A percentile compares a stretch with the other conserved stretches of the same genome.
Evolutionary conservation across 176 grass and related monocot species (phyloP).

Genomic region (Aegilops speltoides): DNA sequence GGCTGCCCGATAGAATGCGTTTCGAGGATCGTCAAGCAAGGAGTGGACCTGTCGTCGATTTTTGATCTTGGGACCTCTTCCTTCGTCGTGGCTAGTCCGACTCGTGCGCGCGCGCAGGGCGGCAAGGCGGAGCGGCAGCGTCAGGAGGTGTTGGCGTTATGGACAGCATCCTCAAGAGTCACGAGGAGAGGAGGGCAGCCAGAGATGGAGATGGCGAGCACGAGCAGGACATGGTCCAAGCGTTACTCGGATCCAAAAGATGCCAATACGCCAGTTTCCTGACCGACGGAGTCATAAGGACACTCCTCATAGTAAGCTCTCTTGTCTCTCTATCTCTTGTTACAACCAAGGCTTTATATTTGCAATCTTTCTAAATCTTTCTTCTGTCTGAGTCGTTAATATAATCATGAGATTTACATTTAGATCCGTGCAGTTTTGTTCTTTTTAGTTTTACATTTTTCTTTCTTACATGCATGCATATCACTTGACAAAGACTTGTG

Average conservation of each 20-base stretch:
- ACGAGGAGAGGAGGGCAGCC: neutral
- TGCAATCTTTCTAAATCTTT: no score
- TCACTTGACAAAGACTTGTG: no score
- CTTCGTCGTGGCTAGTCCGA: neutral
- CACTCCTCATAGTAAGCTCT: constrained; percentile 21
- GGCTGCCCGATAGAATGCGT: neutral
- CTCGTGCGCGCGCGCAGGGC: neutral
- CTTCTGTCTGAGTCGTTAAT: no score
- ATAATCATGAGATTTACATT: no score
- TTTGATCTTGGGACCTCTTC: constrained; percentile 36
- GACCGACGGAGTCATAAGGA: constrained; percentile 18
- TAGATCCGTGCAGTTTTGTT: no score
- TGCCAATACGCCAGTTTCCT: neutral
- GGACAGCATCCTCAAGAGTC: neutral
- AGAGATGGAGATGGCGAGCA: neutral
- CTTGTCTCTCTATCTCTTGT: neutral
- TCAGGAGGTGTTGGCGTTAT: neutral
- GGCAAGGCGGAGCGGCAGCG: neutral
- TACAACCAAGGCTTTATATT: no score
- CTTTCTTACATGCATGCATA: no score
- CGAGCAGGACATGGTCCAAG: constrained; percentile 16
- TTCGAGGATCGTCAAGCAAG: neutral
- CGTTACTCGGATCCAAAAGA: constrained; percentile 14
- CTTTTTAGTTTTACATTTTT: no score
- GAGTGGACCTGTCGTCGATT: neutral